A percentile compares a stretch with the other conserved stretches of the same genome.
Conservation (phyloP, 805 yeast genomes). For the Maudiozyma barnettii region DNA sequence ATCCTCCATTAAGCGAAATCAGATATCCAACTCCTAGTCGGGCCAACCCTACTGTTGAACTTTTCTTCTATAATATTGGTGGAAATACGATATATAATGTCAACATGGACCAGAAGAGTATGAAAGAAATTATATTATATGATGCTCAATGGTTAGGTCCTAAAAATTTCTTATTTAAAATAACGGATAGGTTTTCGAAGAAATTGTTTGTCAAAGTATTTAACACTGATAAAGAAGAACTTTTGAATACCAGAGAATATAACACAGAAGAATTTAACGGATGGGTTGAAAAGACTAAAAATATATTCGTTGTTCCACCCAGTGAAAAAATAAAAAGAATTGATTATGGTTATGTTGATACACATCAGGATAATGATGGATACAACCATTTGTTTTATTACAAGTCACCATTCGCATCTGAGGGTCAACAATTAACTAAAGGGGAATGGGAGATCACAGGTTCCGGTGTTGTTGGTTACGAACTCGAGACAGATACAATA, state of each 20-base stretch:
- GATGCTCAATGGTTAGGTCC: slow-evolving; percentile 51
- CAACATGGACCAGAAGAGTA: slow-evolving; percentile 14
- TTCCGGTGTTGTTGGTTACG: slow-evolving; percentile 38
- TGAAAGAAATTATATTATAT: slow-evolving; percentile 45
- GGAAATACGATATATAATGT: slow-evolving; percentile 18
- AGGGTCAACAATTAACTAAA: slow-evolving; percentile 35
- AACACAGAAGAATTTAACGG: slow-evolving; percentile 40
- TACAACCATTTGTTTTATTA: slow-evolving; percentile 59
- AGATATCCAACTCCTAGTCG: slow-evolving; percentile 72
- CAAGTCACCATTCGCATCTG: slow-evolving; percentile 33
- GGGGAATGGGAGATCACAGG: slow-evolving; percentile 47
- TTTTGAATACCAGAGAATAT: slow-evolving; percentile 35
- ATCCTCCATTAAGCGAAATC: slow-evolving; percentile 39
- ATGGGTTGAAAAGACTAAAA: slow-evolving; percentile 50
- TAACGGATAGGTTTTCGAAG: slow-evolving; percentile 55
- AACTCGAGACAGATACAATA: slow-evolving; percentile 36
- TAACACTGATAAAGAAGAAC: slow-evolving; percentile 24
- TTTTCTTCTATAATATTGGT: slow-evolving; percentile 35
- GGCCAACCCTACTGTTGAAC: slow-evolving; percentile 44
- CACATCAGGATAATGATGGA: slow-evolving; percentile 41
- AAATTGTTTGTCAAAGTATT: slow-evolving; percentile 41
- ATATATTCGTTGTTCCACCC: slow-evolving; percentile 33
- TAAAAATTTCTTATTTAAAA: slow-evolving; percentile 43
- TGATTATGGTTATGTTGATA: slow-evolving; percentile 52
- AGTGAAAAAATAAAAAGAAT: slow-evolving; percentile 22